phyloP scores from a whole-genome alignment of 139 green algal species.

The Coelastrella sp. region DNA sequence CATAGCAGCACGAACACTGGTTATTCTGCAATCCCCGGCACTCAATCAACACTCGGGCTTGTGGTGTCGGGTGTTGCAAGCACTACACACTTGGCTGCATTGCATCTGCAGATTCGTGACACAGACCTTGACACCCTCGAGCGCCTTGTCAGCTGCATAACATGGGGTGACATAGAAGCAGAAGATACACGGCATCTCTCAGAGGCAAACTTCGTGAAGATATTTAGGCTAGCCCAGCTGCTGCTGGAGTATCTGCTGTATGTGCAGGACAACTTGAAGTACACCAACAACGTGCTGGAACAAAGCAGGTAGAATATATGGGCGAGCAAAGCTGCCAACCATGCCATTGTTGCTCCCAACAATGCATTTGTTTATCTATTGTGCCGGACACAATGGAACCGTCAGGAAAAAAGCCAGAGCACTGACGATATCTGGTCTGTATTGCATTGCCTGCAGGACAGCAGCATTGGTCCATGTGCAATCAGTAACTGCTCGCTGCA shows the following conservation, averaged over 20 bases:
- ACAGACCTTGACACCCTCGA: conserved; percentile 75
- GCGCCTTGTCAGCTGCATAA: conserved; percentile 55
- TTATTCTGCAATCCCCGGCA: too few relatives aligned
- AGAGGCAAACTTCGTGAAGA: conserved; percentile 73
- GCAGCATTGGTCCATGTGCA: conserved; percentile 16
- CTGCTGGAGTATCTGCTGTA: conserved; percentile 87
- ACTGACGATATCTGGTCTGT: neutral
- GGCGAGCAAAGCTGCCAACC: too few relatives aligned
- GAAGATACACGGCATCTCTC: conserved; percentile 79
- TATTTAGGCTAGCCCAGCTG: conserved; percentile 85
- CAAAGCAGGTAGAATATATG: conserved; percentile 50
- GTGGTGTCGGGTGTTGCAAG: too few relatives aligned
- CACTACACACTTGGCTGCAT: too few relatives aligned
- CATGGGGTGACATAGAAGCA: conserved; percentile 74
- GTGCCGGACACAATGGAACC: too few relatives aligned
- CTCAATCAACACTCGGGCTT: too few relatives aligned
- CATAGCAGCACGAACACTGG: too few relatives aligned
- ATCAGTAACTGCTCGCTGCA: conserved; percentile 53
- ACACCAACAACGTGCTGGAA: conserved; percentile 62
- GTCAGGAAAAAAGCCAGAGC: neutral
- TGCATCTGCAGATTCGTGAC: conserved; percentile 51
- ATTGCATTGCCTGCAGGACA: neutral
- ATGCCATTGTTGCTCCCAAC: too few relatives aligned
- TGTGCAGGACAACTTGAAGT: conserved; percentile 80
- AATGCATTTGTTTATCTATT: too few relatives aligned